Evolutionary conservation across 1,284 basidiomycete species (phyloP).

Genomic region (Lentinula novae-zelandiae): DNA sequence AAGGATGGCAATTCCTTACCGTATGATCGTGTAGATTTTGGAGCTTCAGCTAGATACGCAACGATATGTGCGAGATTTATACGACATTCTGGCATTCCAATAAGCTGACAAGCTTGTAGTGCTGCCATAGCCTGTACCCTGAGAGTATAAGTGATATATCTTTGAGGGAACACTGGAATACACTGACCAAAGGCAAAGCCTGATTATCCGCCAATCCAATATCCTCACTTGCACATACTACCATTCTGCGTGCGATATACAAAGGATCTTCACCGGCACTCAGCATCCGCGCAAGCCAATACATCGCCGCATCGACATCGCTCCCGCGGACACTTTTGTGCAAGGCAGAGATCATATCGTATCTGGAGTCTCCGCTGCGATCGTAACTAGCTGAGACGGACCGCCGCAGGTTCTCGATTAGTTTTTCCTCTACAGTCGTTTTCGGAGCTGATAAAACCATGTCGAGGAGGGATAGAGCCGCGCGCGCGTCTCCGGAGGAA

Average conservation of each 20-base stretch:
- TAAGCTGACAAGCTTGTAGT: slow-evolving; percentile 74
- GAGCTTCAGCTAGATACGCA: slow-evolving; percentile 78
- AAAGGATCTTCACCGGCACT: slow-evolving; percentile 86
- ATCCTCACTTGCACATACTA: slow-evolving; percentile 86
- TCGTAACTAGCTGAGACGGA: slow-evolving; percentile 68
- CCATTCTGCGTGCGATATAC: slow-evolving; percentile 78
- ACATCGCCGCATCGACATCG: slow-evolving; percentile 79
- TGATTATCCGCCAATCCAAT: slow-evolving; percentile 76
- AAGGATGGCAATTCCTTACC: slow-evolving; percentile 18
- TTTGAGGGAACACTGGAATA: not conserved
- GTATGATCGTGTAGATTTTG: slow-evolving; percentile 80
- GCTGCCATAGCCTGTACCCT: slow-evolving; percentile 66
- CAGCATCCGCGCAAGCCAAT: slow-evolving; percentile 87
- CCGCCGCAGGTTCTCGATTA: slow-evolving; percentile 47
- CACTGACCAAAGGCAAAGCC: slow-evolving; percentile 65
- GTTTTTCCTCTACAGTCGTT: slow-evolving; percentile 34
- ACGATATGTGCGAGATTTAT: slow-evolving; percentile 81
- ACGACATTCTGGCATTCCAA: slow-evolving; percentile 84
- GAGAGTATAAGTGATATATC: not conserved
- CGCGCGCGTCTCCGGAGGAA: slow-evolving; percentile 67
- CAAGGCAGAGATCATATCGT: slow-evolving; percentile 86
- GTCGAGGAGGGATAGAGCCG: slow-evolving; percentile 65
- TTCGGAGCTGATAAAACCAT: slow-evolving; percentile 46
- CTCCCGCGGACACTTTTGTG: slow-evolving; percentile 86
- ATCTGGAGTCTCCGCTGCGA: slow-evolving; percentile 71